These are phyloP conservation scores for Diatrype stigma DNA, from an alignment of 2,329 filamentous ascomycete species.

Conservation along the genomic window DNA sequence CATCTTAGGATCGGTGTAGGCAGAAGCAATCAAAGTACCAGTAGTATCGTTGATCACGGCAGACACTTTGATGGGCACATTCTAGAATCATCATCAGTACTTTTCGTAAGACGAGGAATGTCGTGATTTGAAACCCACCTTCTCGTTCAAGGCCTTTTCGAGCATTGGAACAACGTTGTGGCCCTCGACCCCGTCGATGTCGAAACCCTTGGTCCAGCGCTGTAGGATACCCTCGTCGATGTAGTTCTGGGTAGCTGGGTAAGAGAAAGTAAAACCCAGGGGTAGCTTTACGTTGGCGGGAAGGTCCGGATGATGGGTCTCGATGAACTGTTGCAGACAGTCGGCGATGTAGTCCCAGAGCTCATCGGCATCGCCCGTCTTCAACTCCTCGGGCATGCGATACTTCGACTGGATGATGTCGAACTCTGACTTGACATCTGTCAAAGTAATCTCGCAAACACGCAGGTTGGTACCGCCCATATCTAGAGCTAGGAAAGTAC, in stretches of 20 bases:
- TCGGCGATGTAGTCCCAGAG: slow-evolving; percentile 95
- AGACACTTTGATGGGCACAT: slow-evolving; percentile 85
- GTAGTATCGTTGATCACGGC: slow-evolving; percentile 98
- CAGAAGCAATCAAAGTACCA: slow-evolving; percentile 91
- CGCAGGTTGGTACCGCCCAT: slow-evolving; percentile 96
- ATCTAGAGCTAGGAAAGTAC: slow-evolving; percentile 84
- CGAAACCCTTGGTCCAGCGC: slow-evolving; percentile 96
- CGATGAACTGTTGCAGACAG: slow-evolving; percentile 84
- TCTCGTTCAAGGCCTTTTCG: slow-evolving; percentile 68
- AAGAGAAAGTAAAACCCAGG: slow-evolving; percentile 94
- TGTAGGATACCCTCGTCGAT: slow-evolving; percentile 91
- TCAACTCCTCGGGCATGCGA: slow-evolving; percentile 88
- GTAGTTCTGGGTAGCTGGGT: slow-evolving; percentile 88
- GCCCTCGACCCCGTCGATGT: slow-evolving; percentile 88
- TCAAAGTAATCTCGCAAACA: slow-evolving; percentile 88
- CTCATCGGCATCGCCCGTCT: slow-evolving; percentile 77
- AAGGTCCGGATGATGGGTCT: slow-evolving; percentile 72
- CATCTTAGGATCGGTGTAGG: slow-evolving; percentile 91
- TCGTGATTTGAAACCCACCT: slow-evolving; percentile 41
- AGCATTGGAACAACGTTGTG: slow-evolving; percentile 87
- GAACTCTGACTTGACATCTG: slow-evolving; percentile 83
- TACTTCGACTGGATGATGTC: slow-evolving; percentile 97
- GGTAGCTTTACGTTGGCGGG: slow-evolving; percentile 62
- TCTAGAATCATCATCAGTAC: slow-evolving; percentile 42
- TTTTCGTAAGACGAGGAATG: background rate